phyloP scores from a whole-genome alignment of 148 eudicot genomes.

The Camellia japonica region DNA sequence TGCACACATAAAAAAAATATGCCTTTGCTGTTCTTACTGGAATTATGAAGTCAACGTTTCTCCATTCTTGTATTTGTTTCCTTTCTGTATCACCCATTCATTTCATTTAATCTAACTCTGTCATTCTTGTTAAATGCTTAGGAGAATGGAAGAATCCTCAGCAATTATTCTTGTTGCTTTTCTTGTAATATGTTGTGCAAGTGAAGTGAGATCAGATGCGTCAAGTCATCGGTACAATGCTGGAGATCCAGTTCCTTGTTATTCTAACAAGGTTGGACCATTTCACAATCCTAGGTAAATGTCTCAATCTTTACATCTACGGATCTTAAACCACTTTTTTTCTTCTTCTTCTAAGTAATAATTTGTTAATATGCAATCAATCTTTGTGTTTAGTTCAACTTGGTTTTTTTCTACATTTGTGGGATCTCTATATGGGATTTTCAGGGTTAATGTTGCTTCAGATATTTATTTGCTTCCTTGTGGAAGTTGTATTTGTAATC shows the following conservation, averaged over 20 bases:
- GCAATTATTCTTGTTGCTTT: background rate
- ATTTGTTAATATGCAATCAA: too few species aligned
- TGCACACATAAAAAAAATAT: background rate
- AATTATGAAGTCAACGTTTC: background rate
- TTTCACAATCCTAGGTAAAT: conserved; percentile 35
- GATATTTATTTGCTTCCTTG: background rate
- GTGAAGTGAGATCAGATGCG: conserved; percentile 13
- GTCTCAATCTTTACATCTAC: background rate
- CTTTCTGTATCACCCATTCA: background rate
- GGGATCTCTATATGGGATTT: too few species aligned
- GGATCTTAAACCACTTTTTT: background rate
- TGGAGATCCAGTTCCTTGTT: conserved; percentile 39
- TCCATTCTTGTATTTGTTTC: background rate
- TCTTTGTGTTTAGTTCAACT: too few species aligned
- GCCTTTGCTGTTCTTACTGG: background rate
- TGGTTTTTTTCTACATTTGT: too few species aligned
- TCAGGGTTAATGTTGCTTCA: too few species aligned
- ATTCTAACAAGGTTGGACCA: conserved; percentile 41
- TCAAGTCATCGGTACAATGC: conserved; percentile 24
- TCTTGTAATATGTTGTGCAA: background rate
- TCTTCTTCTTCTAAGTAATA: too few species aligned
- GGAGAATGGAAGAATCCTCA: background rate
- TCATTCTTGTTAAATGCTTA: background rate
- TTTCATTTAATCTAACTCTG: background rate
- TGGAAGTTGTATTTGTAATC: background rate